A percentile compares a stretch with the other conserved stretches of the same genome.
Evolutionary conservation across 495 filamentous ascomycete species (phyloP).

Genomic region (Xylaria telfairii): DNA sequence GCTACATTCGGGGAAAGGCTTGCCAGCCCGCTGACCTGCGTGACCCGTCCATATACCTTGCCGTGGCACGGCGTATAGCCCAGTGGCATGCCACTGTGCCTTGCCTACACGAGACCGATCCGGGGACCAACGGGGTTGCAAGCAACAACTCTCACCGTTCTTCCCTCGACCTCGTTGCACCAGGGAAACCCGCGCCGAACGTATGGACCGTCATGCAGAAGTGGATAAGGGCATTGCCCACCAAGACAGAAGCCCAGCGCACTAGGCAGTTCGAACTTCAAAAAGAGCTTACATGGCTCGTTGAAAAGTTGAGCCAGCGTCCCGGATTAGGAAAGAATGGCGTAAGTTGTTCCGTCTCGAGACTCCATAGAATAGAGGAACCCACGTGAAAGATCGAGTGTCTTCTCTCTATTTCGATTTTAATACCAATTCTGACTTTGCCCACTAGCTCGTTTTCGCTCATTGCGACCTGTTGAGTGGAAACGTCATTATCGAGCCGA

Average conservation of each 20-base stretch:
- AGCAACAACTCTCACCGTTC: constrained; percentile 41
- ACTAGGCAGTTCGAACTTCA: constrained; percentile 71
- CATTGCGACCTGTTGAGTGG: constrained; percentile 95
- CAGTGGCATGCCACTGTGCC: constrained; percentile 93
- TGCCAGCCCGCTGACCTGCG: constrained; percentile 81
- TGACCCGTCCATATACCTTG: constrained; percentile 73
- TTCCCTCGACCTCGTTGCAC: constrained; percentile 62
- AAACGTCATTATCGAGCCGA: constrained; percentile 79
- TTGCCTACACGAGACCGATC: constrained; percentile 51
- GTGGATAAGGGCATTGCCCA: constrained; percentile 89
- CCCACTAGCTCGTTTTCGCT: constrained; percentile 77
- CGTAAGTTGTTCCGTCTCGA: constrained; percentile 55
- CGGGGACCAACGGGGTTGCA: constrained; percentile 24
- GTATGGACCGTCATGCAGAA: constrained; percentile 94
- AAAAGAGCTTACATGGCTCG: constrained; percentile 71
- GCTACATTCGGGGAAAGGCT: constrained; percentile 80
- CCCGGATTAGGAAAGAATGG: constrained; percentile 74
- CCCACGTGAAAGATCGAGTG: not conserved
- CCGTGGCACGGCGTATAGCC: constrained; percentile 80
- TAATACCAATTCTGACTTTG: constrained; percentile 32
- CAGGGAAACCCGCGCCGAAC: constrained; percentile 72
- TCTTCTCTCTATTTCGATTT: not conserved
- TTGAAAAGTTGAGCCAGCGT: constrained; percentile 72
- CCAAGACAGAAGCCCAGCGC: constrained; percentile 67
- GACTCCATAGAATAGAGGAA: not conserved